Evolutionary conservation across 2,329 filamentous ascomycete genomes (phyloP), one percentile per base, ranked within the genome.

Genomic region (Zelopaecilomyces penicillatus): DNA sequence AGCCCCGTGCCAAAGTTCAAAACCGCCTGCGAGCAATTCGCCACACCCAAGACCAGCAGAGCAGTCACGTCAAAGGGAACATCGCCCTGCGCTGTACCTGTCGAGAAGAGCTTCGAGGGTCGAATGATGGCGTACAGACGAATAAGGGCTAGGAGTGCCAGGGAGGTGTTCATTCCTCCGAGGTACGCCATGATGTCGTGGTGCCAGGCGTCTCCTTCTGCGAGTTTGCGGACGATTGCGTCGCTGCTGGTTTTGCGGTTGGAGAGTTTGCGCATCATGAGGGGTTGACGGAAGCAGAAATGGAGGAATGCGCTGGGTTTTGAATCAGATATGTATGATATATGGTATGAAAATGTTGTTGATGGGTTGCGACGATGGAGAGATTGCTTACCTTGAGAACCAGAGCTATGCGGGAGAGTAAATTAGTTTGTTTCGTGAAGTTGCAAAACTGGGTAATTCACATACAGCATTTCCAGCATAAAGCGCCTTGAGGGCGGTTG

Each of bases 181-280:
- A 57, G 53, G 39, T 55, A 57, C 5, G 50, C 42, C 50, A 57
- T 48, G 32, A 54, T 50, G 44, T 57, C 55, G 44, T 55, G 53
- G 46, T 57, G 55, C 54, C 53, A 57, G 10, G 27, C 32, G 42
- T 56, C 55, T 6, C 55, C 54, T 6, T 27, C 9, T 19, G 49
- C 12, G 8, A 45, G 39, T 5, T 37, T 35, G 2, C 40, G 41
- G 37, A 54, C 45, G 27, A 40, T 32, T 10, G 45, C 5, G 33
- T 54, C 47, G 35, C 12, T 30, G 31, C 39, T 40, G 34, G 8
- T 28, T 27, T 40, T 42, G 44, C 53, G 53, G 26, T 30, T 43
- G 8, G 52, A 52, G 35, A 55, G 35, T 31, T 51, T 50, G 12
- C 39, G 39, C 48, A 55, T 54, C 39, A 52, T 47, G 26, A 44